Conservation (phyloP, 257 asterid genomes). For the Ligustrum vulgare region DNA sequence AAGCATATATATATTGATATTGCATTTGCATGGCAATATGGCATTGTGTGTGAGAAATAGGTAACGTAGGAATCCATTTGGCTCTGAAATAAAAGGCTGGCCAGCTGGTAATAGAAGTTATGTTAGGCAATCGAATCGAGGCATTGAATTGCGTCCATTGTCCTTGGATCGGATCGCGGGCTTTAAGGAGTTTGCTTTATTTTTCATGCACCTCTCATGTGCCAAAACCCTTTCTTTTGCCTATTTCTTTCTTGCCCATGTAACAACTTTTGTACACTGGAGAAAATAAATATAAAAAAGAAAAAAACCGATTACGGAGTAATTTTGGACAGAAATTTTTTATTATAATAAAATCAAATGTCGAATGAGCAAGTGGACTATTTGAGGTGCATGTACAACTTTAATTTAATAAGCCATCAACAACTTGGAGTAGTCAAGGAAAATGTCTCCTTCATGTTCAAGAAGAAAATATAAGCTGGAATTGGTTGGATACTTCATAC, state of each 20-base stretch:
- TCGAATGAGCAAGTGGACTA: not conserved
- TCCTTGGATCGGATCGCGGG: slow-evolving; percentile 58
- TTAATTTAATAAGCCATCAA: not conserved
- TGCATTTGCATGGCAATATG: not conserved
- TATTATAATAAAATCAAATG: not conserved
- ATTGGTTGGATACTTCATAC: not conserved
- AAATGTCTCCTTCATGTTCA: not conserved
- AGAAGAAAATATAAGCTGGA: not conserved
- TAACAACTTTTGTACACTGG: not conserved
- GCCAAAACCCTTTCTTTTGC: not conserved
- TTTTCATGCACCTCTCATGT: slow-evolving; percentile 35
- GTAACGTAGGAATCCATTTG: slow-evolving; percentile 47
- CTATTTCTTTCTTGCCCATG: not conserved
- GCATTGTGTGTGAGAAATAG: not conserved
- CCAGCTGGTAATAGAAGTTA: not conserved
- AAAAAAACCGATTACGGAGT: too few species aligned
- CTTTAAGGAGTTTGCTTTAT: slow-evolving; percentile 54
- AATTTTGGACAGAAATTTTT: too few species aligned
- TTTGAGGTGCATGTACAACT: not conserved
- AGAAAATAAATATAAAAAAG: too few species aligned
- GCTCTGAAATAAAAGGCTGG: slow-evolving; percentile 29
- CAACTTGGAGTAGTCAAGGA: slow-evolving; percentile 2
- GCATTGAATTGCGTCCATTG: slow-evolving; percentile 37
- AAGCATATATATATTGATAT: too few species aligned
- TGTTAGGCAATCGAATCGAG: slow-evolving; percentile 33